phyloP scores from a whole-genome alignment of 805 yeast genomes.

The Cyberlindnera mississippiensis region DNA sequence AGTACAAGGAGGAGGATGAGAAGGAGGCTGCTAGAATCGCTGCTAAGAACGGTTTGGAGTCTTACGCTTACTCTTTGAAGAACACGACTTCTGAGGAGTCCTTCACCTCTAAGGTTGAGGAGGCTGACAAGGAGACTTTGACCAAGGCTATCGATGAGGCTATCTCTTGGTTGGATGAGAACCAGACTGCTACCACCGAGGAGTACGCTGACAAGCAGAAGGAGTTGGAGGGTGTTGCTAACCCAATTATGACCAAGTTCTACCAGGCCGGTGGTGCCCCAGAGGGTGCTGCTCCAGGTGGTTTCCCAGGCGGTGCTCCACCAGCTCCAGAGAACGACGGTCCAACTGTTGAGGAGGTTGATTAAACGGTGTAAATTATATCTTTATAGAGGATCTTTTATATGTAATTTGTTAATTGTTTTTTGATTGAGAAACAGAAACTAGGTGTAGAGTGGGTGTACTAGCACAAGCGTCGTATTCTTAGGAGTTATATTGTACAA shows the following conservation, averaged over 20 bases:
- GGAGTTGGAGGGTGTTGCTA: constrained; percentile 91
- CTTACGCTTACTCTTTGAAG: constrained; percentile 92
- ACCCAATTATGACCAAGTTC: constrained; percentile 96
- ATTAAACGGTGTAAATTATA: constrained; percentile 32
- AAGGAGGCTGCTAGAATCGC: constrained; percentile 88
- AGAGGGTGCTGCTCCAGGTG: constrained; percentile 51
- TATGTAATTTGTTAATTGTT: no score
- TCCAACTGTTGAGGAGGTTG: constrained; percentile 82
- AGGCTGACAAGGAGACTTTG: constrained; percentile 62
- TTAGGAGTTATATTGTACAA: not conserved
- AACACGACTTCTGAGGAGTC: constrained; percentile 69
- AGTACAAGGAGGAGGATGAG: constrained; percentile 95
- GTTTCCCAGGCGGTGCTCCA: constrained; percentile 51
- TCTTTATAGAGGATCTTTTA: not conserved
- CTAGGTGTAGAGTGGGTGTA: no score
- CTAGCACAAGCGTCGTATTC: no score
- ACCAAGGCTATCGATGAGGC: constrained; percentile 81
- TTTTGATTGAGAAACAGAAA: no score
- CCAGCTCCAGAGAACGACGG: constrained; percentile 44
- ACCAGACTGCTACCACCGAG: constrained; percentile 89
- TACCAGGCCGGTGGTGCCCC: constrained; percentile 93
- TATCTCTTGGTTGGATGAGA: constrained; percentile 87
- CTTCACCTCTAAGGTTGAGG: constrained; percentile 77
- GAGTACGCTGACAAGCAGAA: constrained; percentile 91
- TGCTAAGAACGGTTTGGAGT: constrained; percentile 93